A percentile compares a stretch with the other conserved stretches of the same genome.
phyloP scores from a whole-genome alignment of 2,329 filamentous ascomycete genomes.

The Phyllosticta citrichinensis region DNA sequence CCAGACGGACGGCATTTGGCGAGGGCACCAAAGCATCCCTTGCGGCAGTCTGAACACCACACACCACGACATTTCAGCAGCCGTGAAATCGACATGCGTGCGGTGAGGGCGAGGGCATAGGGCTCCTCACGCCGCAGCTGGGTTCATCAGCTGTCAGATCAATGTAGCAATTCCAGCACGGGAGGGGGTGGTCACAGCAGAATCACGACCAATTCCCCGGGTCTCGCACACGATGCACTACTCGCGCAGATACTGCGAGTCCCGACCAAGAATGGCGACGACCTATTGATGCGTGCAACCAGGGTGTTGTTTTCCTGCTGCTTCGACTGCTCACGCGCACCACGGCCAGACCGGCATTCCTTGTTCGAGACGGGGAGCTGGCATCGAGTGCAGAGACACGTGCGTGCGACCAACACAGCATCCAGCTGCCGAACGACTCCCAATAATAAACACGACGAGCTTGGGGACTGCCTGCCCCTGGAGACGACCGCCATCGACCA shows the following conservation, averaged over 20 bases:
- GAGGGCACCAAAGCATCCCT: not conserved
- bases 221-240: too few relatives aligned
- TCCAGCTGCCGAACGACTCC: not conserved
- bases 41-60: not conserved
- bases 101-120: slow-evolving; percentile 2
- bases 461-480: not conserved
- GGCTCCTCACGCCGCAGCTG: slow-evolving; percentile 2
- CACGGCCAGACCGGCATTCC: not conserved
- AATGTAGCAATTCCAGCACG: too few relatives aligned
- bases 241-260: too few relatives aligned
- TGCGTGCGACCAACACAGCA: not conserved
- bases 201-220: too few relatives aligned
- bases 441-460: not conserved
- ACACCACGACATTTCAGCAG: not conserved
- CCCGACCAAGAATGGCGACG: too few relatives aligned
- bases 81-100: slow-evolving; percentile 2
- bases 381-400: not conserved
- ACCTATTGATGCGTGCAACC: not conserved
- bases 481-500: not conserved
- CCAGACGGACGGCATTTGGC: not conserved
- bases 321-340: too few relatives aligned
- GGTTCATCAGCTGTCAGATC: slow-evolving; percentile 8
- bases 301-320: too few relatives aligned
- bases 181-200: too few relatives aligned
- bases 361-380: not conserved